Percentiles rank a stretch among this genome's conserved stretches.
phyloP scores from a whole-genome alignment of 345 rosid genomes.

The Euclidium syriacum region DNA sequence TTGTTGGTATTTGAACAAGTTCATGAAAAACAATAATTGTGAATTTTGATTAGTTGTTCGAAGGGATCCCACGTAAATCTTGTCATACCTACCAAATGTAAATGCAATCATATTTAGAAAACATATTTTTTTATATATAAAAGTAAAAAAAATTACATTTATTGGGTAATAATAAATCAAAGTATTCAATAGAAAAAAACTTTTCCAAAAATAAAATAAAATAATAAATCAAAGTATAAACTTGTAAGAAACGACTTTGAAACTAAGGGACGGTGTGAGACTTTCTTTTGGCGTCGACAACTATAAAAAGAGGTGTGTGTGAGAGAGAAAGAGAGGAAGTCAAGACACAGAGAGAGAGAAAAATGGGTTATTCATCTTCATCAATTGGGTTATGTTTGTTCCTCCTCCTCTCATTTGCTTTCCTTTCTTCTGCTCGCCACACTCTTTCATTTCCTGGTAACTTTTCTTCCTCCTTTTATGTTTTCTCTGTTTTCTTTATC shows the following conservation, averaged over 20 bases:
- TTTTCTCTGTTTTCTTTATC: not conserved
- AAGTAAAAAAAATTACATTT: too few relatives aligned
- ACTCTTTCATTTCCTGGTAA: conserved; percentile 36
- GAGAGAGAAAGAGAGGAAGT: not conserved
- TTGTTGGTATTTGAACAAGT: not conserved
- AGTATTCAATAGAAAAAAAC: too few relatives aligned
- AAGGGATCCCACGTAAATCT: conserved; percentile 1
- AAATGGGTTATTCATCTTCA: conserved; percentile 33
- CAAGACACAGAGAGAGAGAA: not conserved
- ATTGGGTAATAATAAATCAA: too few relatives aligned
- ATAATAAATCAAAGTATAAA: not conserved
- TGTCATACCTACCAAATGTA: conserved; percentile 14
- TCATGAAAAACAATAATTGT: not conserved
- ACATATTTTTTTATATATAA: too few relatives aligned
- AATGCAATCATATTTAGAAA: not conserved
- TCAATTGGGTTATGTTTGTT: conserved; percentile 29
- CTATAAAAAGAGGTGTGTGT: not conserved
- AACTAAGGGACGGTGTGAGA: conserved; percentile 7
- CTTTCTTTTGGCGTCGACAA: conserved; percentile 1
- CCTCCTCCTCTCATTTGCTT: conserved; percentile 22
- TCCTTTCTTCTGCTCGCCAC: conserved; percentile 38
- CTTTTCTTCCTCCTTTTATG: not conserved
- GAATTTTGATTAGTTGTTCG: not conserved
- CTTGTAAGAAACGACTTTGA: not conserved
- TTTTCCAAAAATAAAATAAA: too few relatives aligned